phyloP scores from a whole-genome alignment of 805 yeast genomes.

The Wickerhamomyces mucosus region DNA sequence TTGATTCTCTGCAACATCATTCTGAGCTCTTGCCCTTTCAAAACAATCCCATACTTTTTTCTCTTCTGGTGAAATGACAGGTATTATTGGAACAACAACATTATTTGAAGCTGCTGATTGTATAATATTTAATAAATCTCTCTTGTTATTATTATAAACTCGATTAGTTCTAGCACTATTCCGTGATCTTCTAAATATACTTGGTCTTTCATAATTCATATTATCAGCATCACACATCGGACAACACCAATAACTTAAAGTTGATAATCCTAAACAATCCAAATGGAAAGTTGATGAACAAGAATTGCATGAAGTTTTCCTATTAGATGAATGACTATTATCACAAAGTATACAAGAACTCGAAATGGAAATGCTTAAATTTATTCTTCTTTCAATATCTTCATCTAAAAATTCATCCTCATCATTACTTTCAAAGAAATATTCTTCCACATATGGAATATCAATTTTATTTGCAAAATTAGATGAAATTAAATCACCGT shows the following conservation, averaged over 20 bases:
- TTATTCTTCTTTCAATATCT: conserved; percentile 11
- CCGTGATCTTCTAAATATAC: conserved; percentile 16
- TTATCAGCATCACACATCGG: conserved; percentile 39
- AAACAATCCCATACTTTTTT: conserved; percentile 1
- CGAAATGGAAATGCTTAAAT: conserved; percentile 13
- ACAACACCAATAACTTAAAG: conserved; percentile 31
- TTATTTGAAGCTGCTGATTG: conserved; percentile 3
- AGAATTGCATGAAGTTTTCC: conserved; percentile 16
- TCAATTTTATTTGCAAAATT: conserved; percentile 9
- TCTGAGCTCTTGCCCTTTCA: not conserved
- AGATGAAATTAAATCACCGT: conserved; percentile 8
- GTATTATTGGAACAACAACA: conserved; percentile 6
- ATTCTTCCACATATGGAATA: conserved; percentile 6
- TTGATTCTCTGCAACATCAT: conserved; percentile 2
- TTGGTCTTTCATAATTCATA: conserved; percentile 8
- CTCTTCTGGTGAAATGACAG: conserved; percentile 14
- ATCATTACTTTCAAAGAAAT: conserved; percentile 9
- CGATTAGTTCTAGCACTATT: conserved; percentile 20
- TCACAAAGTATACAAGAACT: conserved; percentile 19
- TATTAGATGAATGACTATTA: not conserved
- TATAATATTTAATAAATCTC: not conserved
- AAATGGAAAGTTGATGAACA: conserved; percentile 34
- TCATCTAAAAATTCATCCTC: conserved; percentile 3
- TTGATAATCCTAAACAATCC: conserved; percentile 27
- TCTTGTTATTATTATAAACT: conserved; percentile 12